Percentiles rank a stretch among this genome's conserved stretches.
Evolutionary conservation across 169 alveolate species (phyloP).

Genomic region (Plasmodium blacklocki): DNA sequence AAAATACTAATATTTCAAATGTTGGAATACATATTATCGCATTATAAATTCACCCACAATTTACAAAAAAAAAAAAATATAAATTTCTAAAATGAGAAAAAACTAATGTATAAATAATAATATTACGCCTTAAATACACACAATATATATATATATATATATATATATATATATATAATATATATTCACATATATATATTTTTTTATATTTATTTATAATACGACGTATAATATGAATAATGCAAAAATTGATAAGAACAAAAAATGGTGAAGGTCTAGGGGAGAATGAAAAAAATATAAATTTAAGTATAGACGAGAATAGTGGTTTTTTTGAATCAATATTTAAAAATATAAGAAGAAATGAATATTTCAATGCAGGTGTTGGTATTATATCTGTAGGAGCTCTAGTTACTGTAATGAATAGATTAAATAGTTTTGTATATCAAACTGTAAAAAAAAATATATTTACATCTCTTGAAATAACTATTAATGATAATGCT

Average conservation of each 20-base stretch:
- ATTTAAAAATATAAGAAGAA: slow-evolving; percentile 69
- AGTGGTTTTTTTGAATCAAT: slow-evolving; percentile 58
- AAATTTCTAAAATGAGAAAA: neutral
- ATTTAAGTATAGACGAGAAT: neutral
- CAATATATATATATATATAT: neutral
- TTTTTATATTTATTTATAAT: neutral
- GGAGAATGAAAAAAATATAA: slow-evolving; percentile 5
- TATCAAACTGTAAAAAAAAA: slow-evolving; percentile 73
- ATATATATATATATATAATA: slow-evolving; percentile 8
- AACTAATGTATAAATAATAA: neutral
- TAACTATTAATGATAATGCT: slow-evolving; percentile 82
- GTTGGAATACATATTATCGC: no score
- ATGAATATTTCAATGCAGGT: slow-evolving; percentile 78
- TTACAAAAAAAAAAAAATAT: neutral
- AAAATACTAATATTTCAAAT: no score
- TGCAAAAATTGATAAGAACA: slow-evolving; percentile 51
- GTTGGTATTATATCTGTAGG: slow-evolving; percentile 79
- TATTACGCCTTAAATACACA: neutral
- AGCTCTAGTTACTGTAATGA: slow-evolving; percentile 70
- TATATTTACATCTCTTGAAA: slow-evolving; percentile 76
- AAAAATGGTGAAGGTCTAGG: slow-evolving; percentile 14
- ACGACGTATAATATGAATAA: slow-evolving; percentile 1
- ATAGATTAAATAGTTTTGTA: slow-evolving; percentile 72
- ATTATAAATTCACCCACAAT: slow-evolving; percentile 33
- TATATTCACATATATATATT: neutral